phyloP scores from a whole-genome alignment of 352 stramenopile genomes.

The Hyaloperonospora brassicae region DNA sequence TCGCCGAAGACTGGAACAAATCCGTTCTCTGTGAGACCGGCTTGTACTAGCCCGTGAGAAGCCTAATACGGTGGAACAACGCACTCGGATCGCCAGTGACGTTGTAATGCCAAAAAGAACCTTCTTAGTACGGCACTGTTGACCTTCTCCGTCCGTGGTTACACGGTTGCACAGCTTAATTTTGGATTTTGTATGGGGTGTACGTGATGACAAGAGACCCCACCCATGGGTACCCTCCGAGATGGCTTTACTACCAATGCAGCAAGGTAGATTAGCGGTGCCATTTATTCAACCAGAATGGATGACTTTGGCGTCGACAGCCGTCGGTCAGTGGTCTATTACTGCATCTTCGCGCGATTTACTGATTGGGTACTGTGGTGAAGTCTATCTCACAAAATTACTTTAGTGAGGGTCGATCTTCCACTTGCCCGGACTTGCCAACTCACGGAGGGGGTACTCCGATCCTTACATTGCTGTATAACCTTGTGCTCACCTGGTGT shows the following conservation, averaged over 20 bases:
- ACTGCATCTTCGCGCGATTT: background rate
- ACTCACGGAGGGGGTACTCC: too few species aligned
- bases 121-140: background rate
- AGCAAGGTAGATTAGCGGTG: background rate
- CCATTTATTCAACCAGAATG: background rate
- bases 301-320: background rate
- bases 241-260: background rate
- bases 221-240: background rate
- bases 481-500: too few species aligned
- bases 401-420: too few species aligned
- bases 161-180: background rate
- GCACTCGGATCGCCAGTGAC: background rate
- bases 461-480: too few species aligned
- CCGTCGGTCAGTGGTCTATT: background rate
- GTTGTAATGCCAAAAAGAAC: background rate
- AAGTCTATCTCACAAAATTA: too few species aligned
- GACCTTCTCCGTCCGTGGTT: background rate
- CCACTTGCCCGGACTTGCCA: too few species aligned
- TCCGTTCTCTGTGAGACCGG: background rate
- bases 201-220: background rate
- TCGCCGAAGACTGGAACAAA: background rate
- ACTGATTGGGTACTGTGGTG: too few species aligned
- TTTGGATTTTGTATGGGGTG: slow-evolving; percentile 1
- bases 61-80: background rate
- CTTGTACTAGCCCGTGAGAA: background rate